These are phyloP conservation scores for Nissolia schottii DNA, from an alignment of 306 rosid genomes.

Conservation along the genomic window DNA sequence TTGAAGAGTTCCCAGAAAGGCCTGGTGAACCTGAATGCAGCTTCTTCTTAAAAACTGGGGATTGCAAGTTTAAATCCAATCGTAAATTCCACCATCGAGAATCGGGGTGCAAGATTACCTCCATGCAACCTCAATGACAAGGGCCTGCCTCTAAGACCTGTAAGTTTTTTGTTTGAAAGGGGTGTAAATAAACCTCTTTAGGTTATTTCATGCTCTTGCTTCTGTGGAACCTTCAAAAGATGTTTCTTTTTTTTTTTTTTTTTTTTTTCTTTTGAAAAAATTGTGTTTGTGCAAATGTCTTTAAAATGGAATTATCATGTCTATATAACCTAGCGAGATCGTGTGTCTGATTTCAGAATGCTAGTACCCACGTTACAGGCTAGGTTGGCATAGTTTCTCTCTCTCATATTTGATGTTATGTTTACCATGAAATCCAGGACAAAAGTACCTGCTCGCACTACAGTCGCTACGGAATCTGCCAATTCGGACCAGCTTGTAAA, in stretches of 20 bases:
- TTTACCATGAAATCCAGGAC: constrained; percentile 53
- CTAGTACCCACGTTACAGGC: not conserved
- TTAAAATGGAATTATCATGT: not conserved
- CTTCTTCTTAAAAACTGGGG: constrained; percentile 83
- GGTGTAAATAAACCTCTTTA: not conserved
- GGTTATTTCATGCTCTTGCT: constrained; percentile 23
- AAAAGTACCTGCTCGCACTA: constrained; percentile 68
- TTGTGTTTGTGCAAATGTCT: not conserved
- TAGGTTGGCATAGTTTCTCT: not conserved
- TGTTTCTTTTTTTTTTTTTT: not conserved
- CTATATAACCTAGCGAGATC: not conserved
- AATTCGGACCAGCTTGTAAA: constrained; percentile 89
- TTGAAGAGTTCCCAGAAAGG: constrained; percentile 76
- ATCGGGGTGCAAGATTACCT: constrained; percentile 37
- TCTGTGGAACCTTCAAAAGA: not conserved
- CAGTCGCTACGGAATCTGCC: constrained; percentile 90
- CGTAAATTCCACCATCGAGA: constrained; percentile 96
- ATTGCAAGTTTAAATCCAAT: constrained; percentile 72
- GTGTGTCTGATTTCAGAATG: not conserved
- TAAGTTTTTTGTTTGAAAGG: constrained; percentile 34
- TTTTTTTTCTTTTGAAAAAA: no score
- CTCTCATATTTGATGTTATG: not conserved
- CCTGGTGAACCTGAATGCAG: constrained; percentile 94
- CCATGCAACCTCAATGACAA: constrained; percentile 67
- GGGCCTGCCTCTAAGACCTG: constrained; percentile 96